Conservation (phyloP, 23 red algal species). For the Cyanidium caldarium region DNA sequence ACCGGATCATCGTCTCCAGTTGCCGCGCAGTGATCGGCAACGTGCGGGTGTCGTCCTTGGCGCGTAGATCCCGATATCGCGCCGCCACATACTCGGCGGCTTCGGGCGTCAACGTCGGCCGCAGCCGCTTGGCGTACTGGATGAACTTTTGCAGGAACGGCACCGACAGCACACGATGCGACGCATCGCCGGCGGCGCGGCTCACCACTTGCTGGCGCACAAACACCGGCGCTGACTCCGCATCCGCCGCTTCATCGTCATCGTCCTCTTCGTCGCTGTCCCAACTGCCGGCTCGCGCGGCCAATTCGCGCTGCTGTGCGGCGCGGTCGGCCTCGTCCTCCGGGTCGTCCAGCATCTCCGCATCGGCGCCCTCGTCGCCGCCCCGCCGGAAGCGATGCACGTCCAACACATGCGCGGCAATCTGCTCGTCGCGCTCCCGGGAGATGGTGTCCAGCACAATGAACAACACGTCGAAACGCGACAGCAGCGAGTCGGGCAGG, state of each 20-base stretch:
- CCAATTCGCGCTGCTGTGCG: too few species aligned
- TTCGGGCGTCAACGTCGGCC: conserved; percentile 33
- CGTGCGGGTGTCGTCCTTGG: conserved; percentile 44
- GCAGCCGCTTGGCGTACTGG: conserved; percentile 66
- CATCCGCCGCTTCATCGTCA: background rate
- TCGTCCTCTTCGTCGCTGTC: background rate
- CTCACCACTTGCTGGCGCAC: background rate
- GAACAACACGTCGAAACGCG: conserved; percentile 96
- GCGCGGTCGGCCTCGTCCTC: background rate
- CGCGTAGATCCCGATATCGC: conserved; percentile 38
- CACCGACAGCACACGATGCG: conserved; percentile 53
- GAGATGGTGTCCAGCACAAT: conserved; percentile 77
- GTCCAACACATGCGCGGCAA: conserved; percentile 73
- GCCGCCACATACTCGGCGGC: conserved; percentile 56
- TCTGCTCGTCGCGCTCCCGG: conserved; percentile 54
- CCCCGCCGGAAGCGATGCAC: conserved; percentile 51
- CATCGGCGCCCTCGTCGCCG: background rate
- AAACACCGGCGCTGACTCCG: conserved; percentile 27
- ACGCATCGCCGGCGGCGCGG: background rate
- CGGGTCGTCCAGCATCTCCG: background rate
- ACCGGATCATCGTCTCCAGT: conserved; percentile 87
- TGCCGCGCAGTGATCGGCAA: conserved; percentile 81
- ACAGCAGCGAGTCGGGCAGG: conserved; percentile 87
- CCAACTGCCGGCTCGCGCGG: background rate
- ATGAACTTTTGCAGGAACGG: conserved; percentile 89